Evolutionary conservation across 2,329 filamentous ascomycete genomes (phyloP).

Genomic region (Pleurostoma richardsiae): DNA sequence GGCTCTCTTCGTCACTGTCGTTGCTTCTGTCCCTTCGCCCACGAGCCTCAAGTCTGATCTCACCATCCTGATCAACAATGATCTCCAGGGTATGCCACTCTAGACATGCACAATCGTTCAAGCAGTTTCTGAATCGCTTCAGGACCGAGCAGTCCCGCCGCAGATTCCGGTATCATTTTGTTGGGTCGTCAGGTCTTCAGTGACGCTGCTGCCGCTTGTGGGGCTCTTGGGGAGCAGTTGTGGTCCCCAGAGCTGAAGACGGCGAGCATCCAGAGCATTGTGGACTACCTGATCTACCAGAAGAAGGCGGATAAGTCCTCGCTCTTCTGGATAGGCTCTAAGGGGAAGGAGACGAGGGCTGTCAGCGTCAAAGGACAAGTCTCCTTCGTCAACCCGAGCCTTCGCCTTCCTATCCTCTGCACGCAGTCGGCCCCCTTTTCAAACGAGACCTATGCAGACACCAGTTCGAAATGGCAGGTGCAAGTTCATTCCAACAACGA

Average conservation of each 20-base stretch:
- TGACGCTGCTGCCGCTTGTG: conserved; percentile 23
- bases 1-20: conserved; percentile 11
- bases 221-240: conserved; percentile 31
- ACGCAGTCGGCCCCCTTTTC: conserved; percentile 37
- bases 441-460: conserved; percentile 22
- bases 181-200: conserved; percentile 19
- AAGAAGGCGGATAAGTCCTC: conserved; percentile 14
- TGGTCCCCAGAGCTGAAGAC: conserved; percentile 23
- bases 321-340: conserved; percentile 29
- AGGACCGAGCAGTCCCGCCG: conserved; percentile 25
- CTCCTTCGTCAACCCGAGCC: conserved; percentile 6
- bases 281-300: conserved; percentile 31
- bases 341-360: conserved; percentile 12
- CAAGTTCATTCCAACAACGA: conserved; percentile 31
- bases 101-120: too few relatives aligned
- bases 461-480: conserved; percentile 26
- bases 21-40: conserved; percentile 23
- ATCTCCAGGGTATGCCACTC: conserved; percentile 27
- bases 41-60: conserved; percentile 26
- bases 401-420: conserved; percentile 29
- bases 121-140: not conserved
- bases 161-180: conserved; percentile 27
- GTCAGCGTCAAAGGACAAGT: conserved; percentile 21
- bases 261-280: conserved; percentile 20
- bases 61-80: conserved; percentile 32